A percentile compares a stretch with the other conserved stretches of the same genome.
phyloP scores from a whole-genome alignment of 192 early-diverging fungal species.

The Podila epigama region DNA sequence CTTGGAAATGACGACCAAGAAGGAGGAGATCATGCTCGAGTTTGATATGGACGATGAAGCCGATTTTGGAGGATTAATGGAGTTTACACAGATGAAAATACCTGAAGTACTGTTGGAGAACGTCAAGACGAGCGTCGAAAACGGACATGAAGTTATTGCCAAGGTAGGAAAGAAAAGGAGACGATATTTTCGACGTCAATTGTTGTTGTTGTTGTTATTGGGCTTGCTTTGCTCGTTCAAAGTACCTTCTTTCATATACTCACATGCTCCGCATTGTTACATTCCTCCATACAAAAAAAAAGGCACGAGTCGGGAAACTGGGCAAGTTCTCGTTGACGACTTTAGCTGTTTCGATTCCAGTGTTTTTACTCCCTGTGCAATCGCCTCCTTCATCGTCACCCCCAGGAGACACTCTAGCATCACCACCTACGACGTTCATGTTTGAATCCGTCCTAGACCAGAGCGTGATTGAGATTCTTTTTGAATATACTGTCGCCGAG shows the following conservation, averaged over 20 bases:
- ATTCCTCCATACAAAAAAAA: neutral
- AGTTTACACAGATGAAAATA: neutral
- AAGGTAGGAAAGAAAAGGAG: conserved; percentile 4
- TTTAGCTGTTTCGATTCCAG: conserved; percentile 23
- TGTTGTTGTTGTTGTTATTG: neutral
- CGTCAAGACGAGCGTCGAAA: neutral
- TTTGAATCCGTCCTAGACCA: conserved; percentile 29
- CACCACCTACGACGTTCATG: neutral
- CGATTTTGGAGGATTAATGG: conserved; percentile 20
- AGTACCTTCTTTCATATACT: no score
- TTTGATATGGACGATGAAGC: conserved; percentile 41
- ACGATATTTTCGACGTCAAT: neutral
- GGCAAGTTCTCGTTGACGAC: conserved; percentile 47
- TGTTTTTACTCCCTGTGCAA: conserved; percentile 9
- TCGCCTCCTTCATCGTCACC: neutral
- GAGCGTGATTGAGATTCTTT: conserved; percentile 8
- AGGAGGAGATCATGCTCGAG: conserved; percentile 36
- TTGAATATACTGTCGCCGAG: conserved; percentile 8
- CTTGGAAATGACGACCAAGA: neutral
- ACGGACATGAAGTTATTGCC: conserved; percentile 11
- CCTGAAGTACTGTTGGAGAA: conserved; percentile 18
- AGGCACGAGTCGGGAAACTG: conserved; percentile 29
- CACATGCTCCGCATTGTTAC: neutral
- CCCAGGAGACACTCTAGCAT: no score
- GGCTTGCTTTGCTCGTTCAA: no score